These are phyloP conservation scores for Penicillium samsonianum DNA, from an alignment of 495 filamentous ascomycete genomes.

Conservation along the genomic window DNA sequence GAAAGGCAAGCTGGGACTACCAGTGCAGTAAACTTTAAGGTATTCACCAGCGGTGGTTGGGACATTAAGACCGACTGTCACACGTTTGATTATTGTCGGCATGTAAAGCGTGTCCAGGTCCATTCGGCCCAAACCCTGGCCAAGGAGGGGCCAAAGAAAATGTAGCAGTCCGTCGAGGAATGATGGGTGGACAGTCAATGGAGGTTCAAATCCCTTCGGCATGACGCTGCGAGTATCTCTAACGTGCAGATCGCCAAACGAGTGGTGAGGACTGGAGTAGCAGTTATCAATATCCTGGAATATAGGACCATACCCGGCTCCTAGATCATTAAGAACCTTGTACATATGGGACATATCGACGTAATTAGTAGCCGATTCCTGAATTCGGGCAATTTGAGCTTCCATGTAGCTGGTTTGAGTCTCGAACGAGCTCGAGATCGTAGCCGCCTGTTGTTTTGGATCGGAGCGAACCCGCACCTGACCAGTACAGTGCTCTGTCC, in stretches of 20 bases:
- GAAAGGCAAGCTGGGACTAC: conserved; percentile 25
- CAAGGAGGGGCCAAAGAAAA: conserved; percentile 43
- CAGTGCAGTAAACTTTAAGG: conserved; percentile 36
- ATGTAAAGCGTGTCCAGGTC: conserved; percentile 45
- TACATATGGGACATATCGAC: conserved; percentile 27
- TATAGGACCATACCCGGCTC: conserved; percentile 24
- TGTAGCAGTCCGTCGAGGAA: conserved; percentile 34
- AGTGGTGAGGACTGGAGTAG: conserved; percentile 21
- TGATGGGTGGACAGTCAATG: conserved; percentile 28
- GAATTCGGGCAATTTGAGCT: conserved; percentile 15
- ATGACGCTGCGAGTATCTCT: conserved; percentile 29
- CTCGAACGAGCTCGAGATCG: conserved; percentile 16
- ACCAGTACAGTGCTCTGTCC: conserved; percentile 42
- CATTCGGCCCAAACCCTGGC: conserved; percentile 42
- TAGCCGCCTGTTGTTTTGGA: conserved; percentile 19
- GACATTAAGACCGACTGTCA: conserved; percentile 28
- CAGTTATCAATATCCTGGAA: conserved; percentile 31
- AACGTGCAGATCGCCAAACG: conserved; percentile 26
- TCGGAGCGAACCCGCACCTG: conserved; percentile 21
- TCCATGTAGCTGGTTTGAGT: conserved; percentile 17
- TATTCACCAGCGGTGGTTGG: conserved; percentile 29
- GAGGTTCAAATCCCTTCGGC: conserved; percentile 32
- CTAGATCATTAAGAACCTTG: conserved; percentile 27
- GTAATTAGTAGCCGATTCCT: conserved; percentile 18
- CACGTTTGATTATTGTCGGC: conserved; percentile 40